Base-by-base conservation (phyloP, 352 stramenopile species). In the Pythium dissotocum region DNA sequence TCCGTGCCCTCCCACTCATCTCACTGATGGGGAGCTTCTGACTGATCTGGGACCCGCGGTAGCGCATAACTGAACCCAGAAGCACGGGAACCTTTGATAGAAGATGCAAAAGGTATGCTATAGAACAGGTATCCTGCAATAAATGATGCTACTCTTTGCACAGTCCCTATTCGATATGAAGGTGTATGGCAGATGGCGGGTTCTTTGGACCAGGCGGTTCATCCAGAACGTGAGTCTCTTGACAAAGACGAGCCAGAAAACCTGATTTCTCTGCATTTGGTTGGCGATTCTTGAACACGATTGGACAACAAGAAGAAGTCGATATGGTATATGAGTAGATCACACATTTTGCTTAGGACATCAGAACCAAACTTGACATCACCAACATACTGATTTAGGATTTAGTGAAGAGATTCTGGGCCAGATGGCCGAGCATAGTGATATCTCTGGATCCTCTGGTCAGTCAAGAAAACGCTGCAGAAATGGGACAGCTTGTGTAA, bases 401-500 rank as follows among this genome's bases (percentile, higher is more conserved):
- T 48, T 4, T 24, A 49, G 18, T 44, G 61, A 26, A 38, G 49
- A 63, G 24, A 14, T 33, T 33, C 18, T 13, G 6, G 0, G 8
- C 16, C 63, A 60, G 44, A 42, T 70, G 63, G 55, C 35, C 51
- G 51, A 28, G 8, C 24, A 59, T 40, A 63, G 63, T 71, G 65
- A 71, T 71, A 71, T 71, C 65, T 71, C 65, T 71, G 57, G 52
- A 62, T 62, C 58, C 49, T 57, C 26, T 54, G 4, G 21, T 61
- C 63, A 64, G 56, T 70, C 63, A 64, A 36, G 52, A 46, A 55
- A 28, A 30, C 18, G 4, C n/a, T 2, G 13, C 42, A 48, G 48
- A 66, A 53, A 48, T 53, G 60, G 49, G 54, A 9, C 46, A 38
- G 33, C 24, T 66, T 66, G 60, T 66, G 60, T 59, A 59, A 59